Conservation (phyloP, 2,329 filamentous ascomycete species). For the Aspergillus ochraceoroseus region DNA sequence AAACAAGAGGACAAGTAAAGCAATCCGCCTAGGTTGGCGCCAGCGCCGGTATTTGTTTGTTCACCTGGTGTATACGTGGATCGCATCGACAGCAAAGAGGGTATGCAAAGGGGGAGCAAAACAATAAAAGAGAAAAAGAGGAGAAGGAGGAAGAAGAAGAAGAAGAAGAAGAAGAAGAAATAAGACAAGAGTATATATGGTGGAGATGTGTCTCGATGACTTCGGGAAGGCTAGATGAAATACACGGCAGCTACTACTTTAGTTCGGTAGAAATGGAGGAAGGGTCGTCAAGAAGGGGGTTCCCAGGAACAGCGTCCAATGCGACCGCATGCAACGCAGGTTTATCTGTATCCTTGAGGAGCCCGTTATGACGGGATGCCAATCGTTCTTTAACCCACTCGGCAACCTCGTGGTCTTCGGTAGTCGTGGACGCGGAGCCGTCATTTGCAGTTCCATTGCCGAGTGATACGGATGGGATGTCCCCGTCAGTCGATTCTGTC, state of each 20-base stretch:
- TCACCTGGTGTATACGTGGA: not conserved
- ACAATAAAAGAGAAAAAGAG: not conserved
- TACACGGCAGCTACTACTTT: constrained; percentile 1
- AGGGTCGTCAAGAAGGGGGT: constrained; percentile 32
- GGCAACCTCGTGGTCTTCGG: constrained; percentile 76
- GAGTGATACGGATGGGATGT: constrained; percentile 37
- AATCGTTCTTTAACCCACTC: constrained; percentile 75
- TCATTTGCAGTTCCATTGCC: constrained; percentile 29
- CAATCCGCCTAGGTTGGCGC: constrained; percentile 2
- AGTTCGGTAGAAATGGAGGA: constrained; percentile 9
- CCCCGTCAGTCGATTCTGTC: constrained; percentile 57
- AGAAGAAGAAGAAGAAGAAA: not conserved
- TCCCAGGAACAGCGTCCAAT: constrained; percentile 61
- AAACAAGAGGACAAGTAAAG: too few relatives aligned
- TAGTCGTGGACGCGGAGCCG: constrained; percentile 38
- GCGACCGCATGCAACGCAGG: constrained; percentile 86
- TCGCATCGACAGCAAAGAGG: too few relatives aligned
- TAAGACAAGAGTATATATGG: too few relatives aligned
- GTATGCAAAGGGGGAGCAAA: too few relatives aligned
- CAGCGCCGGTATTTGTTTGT: constrained; percentile 6
- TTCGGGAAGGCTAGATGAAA: not conserved
- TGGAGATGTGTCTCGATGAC: constrained; percentile 8
- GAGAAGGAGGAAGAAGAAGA: not conserved
- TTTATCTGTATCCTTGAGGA: constrained; percentile 53
- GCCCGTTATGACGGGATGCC: constrained; percentile 59